These are phyloP conservation scores for Mucor indicus DNA, from an alignment of 371 early-diverging fungal genomes.

Conservation along the genomic window DNA sequence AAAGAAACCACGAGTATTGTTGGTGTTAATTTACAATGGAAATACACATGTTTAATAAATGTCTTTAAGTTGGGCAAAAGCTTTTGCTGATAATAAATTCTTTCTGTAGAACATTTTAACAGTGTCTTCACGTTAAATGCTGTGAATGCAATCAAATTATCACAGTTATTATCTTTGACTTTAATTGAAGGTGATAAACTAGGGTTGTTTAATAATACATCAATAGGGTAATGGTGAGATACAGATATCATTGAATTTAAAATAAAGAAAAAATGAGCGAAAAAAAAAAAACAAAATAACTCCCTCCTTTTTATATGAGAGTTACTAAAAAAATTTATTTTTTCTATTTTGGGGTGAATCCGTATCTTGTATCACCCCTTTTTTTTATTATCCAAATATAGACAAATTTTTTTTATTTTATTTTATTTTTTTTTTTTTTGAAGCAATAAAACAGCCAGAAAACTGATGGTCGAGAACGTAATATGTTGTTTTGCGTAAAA, in stretches of 20 bases:
- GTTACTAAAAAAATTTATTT: too few species aligned
- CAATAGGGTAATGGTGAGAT: not conserved
- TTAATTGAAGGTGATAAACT: conserved; percentile 5
- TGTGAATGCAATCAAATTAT: conserved; percentile 28
- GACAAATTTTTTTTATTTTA: too few species aligned
- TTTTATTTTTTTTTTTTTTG: too few species aligned
- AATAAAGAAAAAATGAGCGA: not conserved
- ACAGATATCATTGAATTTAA: conserved; percentile 5
- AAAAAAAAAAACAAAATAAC: not conserved
- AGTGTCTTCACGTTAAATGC: conserved; percentile 25
- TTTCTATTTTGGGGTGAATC: too few species aligned
- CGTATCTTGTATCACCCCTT: too few species aligned
- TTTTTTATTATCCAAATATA: too few species aligned
- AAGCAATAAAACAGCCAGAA: too few species aligned
- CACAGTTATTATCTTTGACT: conserved; percentile 9
- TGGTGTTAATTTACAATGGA: conserved; percentile 39
- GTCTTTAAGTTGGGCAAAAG: conserved; percentile 25
- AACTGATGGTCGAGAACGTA: too few species aligned
- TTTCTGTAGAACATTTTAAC: conserved; percentile 29
- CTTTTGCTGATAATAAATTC: conserved; percentile 25
- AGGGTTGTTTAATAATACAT: not conserved
- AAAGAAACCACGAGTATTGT: conserved; percentile 56
- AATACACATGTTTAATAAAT: conserved; percentile 36
- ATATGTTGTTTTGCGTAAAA: too few species aligned
- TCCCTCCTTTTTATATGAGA: too few species aligned